These are phyloP conservation scores for Cantharellus cinnabarinus DNA, from an alignment of 768 basidiomycete genomes.

Conservation along the genomic window DNA sequence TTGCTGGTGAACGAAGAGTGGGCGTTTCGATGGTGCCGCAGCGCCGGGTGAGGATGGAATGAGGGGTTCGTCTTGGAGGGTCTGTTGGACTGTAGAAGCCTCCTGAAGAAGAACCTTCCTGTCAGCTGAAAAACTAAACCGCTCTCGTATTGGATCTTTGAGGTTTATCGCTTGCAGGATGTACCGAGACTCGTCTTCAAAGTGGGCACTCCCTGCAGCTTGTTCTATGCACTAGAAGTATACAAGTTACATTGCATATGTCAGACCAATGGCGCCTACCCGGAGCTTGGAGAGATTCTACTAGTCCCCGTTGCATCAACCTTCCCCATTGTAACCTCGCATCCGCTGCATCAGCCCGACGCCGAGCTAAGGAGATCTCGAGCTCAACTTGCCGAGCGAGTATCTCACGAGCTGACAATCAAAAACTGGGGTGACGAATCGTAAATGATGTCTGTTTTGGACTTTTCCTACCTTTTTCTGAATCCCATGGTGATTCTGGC, in stretches of 20 bases:
- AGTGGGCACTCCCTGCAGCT: not conserved
- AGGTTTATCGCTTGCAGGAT: not conserved
- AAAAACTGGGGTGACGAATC: too few species aligned
- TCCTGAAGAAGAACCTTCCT: not conserved
- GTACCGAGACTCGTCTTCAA: not conserved
- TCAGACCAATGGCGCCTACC: not conserved
- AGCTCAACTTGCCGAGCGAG: constrained; percentile 5
- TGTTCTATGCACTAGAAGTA: not conserved
- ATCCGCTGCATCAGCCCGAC: not conserved
- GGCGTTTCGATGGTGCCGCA: not conserved
- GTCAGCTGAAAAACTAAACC: not conserved
- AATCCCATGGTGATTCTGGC: too few species aligned
- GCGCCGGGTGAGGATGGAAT: not conserved
- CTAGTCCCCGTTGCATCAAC: not conserved
- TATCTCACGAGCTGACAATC: constrained; percentile 3
- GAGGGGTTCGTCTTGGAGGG: not conserved
- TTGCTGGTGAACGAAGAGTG: not conserved
- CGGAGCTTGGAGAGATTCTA: not conserved
- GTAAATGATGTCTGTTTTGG: too few species aligned
- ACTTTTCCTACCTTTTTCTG: too few species aligned
- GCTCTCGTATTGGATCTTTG: not conserved
- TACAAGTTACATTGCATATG: not conserved
- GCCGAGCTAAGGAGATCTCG: not conserved
- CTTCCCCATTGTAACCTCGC: not conserved
- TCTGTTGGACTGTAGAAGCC: not conserved